Evolutionary conservation across 257 asterid species (phyloP).

Genomic region (Plantago elongata): DNA sequence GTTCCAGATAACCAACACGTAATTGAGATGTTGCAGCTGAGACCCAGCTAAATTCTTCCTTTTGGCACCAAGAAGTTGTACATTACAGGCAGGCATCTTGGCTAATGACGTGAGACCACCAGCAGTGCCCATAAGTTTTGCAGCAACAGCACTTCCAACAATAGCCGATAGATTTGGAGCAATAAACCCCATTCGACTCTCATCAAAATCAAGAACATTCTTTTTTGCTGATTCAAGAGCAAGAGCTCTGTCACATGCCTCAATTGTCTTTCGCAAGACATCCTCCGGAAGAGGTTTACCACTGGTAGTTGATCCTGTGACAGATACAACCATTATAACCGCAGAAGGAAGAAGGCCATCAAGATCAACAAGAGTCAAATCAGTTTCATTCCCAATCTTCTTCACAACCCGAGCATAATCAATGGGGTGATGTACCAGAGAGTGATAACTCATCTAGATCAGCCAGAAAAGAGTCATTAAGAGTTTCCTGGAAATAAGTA

Average conservation of each 20-base stretch:
- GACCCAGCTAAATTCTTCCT: constrained; percentile 85
- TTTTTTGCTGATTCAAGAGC: constrained; percentile 74
- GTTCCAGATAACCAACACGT: constrained; percentile 89
- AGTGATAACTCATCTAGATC: constrained; percentile 93
- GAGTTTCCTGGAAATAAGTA: constrained; percentile 66
- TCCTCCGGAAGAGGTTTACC: constrained; percentile 97
- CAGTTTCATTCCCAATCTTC: constrained; percentile 82
- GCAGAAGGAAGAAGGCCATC: constrained; percentile 97
- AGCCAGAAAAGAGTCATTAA: constrained; percentile 91
- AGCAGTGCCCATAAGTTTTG: constrained; percentile 95
- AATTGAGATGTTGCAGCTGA: constrained; percentile 85
- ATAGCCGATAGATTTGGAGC: constrained; percentile 97
- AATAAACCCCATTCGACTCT: constrained; percentile 91
- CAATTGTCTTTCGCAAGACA: constrained; percentile 72
- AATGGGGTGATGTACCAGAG: constrained; percentile 92
- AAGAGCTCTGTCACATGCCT: constrained; percentile 93
- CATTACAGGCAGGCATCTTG: constrained; percentile 98
- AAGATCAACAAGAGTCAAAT: constrained; percentile 87
- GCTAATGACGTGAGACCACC: constrained; percentile 88
- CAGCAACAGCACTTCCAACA: constrained; percentile 97
- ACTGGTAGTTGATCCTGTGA: constrained; percentile 96
- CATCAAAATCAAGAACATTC: constrained; percentile 90
- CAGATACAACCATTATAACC: constrained; percentile 90
- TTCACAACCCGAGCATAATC: constrained; percentile 95
- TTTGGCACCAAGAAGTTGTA: constrained; percentile 96